Evolutionary conservation across 2,329 filamentous ascomycete species (phyloP), one percentile per base, ranked within the genome.

Genomic region (Triangularia setosa): DNA sequence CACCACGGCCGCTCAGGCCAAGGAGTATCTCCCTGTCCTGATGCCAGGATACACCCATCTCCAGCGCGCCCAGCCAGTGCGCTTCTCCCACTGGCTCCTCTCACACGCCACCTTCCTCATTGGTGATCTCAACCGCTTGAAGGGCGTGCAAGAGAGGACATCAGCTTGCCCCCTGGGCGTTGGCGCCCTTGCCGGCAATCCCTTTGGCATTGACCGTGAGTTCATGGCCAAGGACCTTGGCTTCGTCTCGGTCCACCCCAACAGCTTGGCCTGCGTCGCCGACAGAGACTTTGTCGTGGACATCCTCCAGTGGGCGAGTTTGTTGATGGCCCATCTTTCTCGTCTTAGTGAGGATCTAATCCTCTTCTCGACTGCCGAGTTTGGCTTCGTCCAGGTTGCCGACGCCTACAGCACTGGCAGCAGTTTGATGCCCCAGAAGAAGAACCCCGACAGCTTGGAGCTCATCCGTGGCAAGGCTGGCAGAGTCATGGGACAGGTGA

Each of bases 31-130:
- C 68, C 88, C 91, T 70, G 82, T 86, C 68, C 76, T 96, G 72
- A 95, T 96, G 90, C 92, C 92, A 1, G 91, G 91, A 2, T 96
- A 96, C 79, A 96, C 92, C 14, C 92, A 96, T 77, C 79, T 95
- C 35, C 92, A 96, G 79, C 88, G 91, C 61, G 91, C 91, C 1
- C 79, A 91, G 78, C 91, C 92, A 1, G 87, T 96, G 70, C 83
- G 90, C 66, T 96, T 90, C 90, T 87, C 84, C 62, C 91, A 95
- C 73, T 94, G 89, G 89, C 81, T 96, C 74, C 79, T 96, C 68
- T 89, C 88, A 57, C 89, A 93, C 73, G 91, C 84, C 59, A 85
- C 86, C 58, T 84, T 86, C 30, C 94, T 96, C 73, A 81, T 84
- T 14, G 81, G 81, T 40, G 92, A 96, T 76, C 84, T 96, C 33